These are phyloP conservation scores for Chlamydomonas sp. DNA, from an alignment of 139 green algal genomes.

Conservation along the genomic window DNA sequence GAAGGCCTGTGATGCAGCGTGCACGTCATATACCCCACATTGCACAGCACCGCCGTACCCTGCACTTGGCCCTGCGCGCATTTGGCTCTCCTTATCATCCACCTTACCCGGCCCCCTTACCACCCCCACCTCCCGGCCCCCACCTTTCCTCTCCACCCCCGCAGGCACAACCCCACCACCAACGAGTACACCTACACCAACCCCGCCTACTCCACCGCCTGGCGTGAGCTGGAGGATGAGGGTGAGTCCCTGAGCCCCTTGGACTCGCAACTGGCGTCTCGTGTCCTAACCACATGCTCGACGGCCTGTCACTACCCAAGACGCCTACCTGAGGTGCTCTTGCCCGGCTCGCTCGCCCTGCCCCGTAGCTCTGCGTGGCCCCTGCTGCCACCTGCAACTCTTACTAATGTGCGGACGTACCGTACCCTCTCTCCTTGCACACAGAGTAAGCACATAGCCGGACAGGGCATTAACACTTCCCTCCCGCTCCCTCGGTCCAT, in stretches of 20 bases:
- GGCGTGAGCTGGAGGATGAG: conserved; percentile 15
- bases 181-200: background rate
- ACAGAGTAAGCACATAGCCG: too few relatives aligned
- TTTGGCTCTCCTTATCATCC: too few relatives aligned
- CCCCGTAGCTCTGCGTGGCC: background rate
- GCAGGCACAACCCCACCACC: background rate
- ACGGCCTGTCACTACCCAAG: background rate
- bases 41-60: too few relatives aligned
- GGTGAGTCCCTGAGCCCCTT: background rate
- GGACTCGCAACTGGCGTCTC: too few relatives aligned
- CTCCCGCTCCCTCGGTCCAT: background rate
- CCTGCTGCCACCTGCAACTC: background rate
- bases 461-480: background rate
- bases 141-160: too few relatives aligned
- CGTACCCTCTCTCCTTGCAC: too few relatives aligned
- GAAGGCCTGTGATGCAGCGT: too few relatives aligned
- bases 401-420: background rate
- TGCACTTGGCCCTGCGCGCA: too few relatives aligned
- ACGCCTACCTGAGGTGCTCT: background rate
- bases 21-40: too few relatives aligned
- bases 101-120: too few relatives aligned
- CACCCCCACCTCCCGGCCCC: too few relatives aligned
- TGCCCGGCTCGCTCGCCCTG: background rate
- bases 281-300: background rate
- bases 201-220: conserved; percentile 16